phyloP scores from a whole-genome alignment of 805 yeast species.

The Ogataea salicorniae region DNA sequence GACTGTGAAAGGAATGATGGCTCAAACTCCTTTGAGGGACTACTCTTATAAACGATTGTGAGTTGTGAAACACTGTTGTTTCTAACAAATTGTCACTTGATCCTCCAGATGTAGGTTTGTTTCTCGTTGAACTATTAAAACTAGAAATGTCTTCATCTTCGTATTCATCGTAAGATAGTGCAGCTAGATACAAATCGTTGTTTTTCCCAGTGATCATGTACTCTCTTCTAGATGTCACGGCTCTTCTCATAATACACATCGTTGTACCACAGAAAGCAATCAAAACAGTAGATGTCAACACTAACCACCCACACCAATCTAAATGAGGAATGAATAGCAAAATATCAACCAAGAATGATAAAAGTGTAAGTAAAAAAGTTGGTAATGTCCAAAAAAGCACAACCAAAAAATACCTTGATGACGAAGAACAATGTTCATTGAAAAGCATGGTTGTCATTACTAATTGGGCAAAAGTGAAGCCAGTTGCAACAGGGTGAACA shows the following conservation, averaged over 20 bases:
- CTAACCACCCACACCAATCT: slow-evolving; percentile 82
- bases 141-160: background rate
- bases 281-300: slow-evolving; percentile 61
- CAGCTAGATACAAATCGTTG: slow-evolving; percentile 14
- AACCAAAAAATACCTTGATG: slow-evolving; percentile 41
- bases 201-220: slow-evolving; percentile 1
- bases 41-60: too few relatives aligned
- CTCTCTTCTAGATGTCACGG: slow-evolving; percentile 44
- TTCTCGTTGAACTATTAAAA: background rate
- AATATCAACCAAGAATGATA: slow-evolving; percentile 79
- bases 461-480: slow-evolving; percentile 45
- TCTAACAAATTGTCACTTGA: background rate
- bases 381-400: slow-evolving; percentile 59
- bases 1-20: too few relatives aligned
- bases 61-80: too few relatives aligned
- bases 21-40: too few relatives aligned
- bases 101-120: background rate
- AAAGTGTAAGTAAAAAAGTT: slow-evolving; percentile 60
- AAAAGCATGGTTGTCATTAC: slow-evolving; percentile 36
- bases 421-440: slow-evolving; percentile 27
- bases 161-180: slow-evolving; percentile 5
- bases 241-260: slow-evolving; percentile 68
- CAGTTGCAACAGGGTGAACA: slow-evolving; percentile 63
- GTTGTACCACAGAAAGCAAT: slow-evolving; percentile 60
- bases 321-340: slow-evolving; percentile 70